Evolutionary conservation across 169 alveolate genomes (phyloP).

Genomic region (Cryptosporidium xiaoi): DNA sequence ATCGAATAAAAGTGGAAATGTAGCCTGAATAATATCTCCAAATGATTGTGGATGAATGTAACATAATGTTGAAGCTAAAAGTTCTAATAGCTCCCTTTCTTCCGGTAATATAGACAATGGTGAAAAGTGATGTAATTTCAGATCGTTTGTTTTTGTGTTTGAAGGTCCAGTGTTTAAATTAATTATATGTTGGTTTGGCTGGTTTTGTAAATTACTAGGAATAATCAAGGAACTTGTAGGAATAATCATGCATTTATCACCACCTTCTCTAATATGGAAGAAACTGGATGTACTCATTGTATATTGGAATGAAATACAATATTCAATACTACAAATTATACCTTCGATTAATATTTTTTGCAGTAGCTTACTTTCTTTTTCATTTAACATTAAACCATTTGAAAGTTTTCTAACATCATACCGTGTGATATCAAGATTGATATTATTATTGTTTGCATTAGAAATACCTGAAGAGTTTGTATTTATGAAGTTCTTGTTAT

Average conservation of each 20-base stretch:
- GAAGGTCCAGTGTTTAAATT: background rate
- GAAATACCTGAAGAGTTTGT: background rate
- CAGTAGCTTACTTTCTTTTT: conserved; percentile 43
- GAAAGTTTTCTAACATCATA: conserved; percentile 52
- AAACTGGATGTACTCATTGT: conserved; percentile 10
- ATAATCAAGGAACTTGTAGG: conserved; percentile 38
- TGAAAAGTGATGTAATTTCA: background rate
- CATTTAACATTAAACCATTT: conserved; percentile 46
- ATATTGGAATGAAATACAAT: conserved; percentile 44
- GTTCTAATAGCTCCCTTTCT: conserved; percentile 64
- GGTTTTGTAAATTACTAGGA: conserved; percentile 1
- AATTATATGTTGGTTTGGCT: background rate
- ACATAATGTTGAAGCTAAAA: conserved; percentile 51
- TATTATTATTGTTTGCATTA: background rate
- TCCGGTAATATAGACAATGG: conserved; percentile 63
- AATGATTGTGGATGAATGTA: conserved; percentile 72
- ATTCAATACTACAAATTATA: conserved; percentile 66
- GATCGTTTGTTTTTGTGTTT: background rate
- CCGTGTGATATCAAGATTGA: conserved; percentile 48
- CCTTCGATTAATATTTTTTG: conserved; percentile 65
- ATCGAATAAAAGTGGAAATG: conserved; percentile 50
- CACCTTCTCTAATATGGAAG: conserved; percentile 37
- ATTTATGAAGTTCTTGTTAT: conserved; percentile 18
- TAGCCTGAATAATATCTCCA: conserved; percentile 70
- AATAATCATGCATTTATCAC: conserved; percentile 37